phyloP scores from a whole-genome alignment of 2,329 filamentous ascomycete genomes.

The Cephalotrichum gorgonifer region DNA sequence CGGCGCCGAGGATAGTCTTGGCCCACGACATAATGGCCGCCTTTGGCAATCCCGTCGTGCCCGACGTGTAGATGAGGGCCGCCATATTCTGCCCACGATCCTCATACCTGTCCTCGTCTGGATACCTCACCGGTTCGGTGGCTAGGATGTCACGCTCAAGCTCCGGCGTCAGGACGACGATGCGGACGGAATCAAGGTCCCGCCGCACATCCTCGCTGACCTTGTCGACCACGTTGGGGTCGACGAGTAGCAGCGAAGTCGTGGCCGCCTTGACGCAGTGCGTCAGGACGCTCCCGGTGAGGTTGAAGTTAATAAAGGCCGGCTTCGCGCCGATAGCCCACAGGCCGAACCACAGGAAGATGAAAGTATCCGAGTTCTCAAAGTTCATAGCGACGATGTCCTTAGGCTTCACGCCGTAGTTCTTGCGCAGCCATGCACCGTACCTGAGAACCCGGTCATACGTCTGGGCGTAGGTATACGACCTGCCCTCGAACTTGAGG shows the following conservation, averaged over 20 bases:
- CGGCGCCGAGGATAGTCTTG: slow-evolving; percentile 46
- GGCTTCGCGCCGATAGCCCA: slow-evolving; percentile 58
- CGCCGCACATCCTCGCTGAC: slow-evolving; percentile 47
- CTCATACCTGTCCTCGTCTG: slow-evolving; percentile 45
- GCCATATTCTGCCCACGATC: slow-evolving; percentile 47
- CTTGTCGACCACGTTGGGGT: slow-evolving; percentile 45
- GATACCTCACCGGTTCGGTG: slow-evolving; percentile 41
- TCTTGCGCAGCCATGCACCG: slow-evolving; percentile 62
- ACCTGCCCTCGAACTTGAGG: slow-evolving; percentile 57
- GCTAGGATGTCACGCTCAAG: slow-evolving; percentile 43
- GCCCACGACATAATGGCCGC: slow-evolving; percentile 66
- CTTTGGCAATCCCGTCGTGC: slow-evolving; percentile 78
- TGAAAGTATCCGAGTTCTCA: slow-evolving; percentile 56
- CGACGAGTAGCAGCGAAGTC: slow-evolving; percentile 58
- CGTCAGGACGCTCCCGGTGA: slow-evolving; percentile 51
- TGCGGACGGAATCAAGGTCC: slow-evolving; percentile 43
- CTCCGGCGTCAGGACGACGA: slow-evolving; percentile 51
- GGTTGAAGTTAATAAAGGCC: slow-evolving; percentile 62
- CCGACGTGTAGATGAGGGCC: slow-evolving; percentile 74
- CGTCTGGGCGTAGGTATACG: slow-evolving; percentile 64
- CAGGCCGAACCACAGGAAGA: slow-evolving; percentile 54
- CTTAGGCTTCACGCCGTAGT: slow-evolving; percentile 44
- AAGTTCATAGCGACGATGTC: slow-evolving; percentile 58
- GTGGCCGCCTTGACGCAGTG: slow-evolving; percentile 52
- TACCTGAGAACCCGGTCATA: slow-evolving; percentile 65